phyloP scores from a whole-genome alignment of 1,139 yeast genomes.

The Suhomyces yuchorum region DNA sequence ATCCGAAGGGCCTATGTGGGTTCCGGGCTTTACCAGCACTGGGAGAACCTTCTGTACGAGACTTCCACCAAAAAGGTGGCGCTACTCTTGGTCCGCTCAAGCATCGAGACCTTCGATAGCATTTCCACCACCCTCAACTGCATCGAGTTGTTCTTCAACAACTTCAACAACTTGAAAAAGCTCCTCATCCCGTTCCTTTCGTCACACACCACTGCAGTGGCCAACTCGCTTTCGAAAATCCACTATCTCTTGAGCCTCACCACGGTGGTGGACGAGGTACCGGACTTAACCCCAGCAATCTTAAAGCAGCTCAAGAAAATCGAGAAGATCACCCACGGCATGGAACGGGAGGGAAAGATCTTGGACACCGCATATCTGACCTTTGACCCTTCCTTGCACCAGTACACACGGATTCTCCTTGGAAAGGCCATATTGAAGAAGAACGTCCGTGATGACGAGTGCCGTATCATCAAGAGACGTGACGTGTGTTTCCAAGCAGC shows the following conservation, averaged over 20 bases:
- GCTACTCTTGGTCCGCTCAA: constrained; percentile 23
- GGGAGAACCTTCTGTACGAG: constrained; percentile 37
- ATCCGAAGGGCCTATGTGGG: constrained; percentile 1
- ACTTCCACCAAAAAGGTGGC: constrained; percentile 26
- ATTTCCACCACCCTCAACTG: constrained; percentile 30
- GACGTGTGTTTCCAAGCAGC: constrained; percentile 47
- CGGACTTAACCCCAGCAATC: constrained; percentile 25
- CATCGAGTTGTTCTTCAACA: constrained; percentile 39
- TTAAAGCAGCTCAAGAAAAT: constrained; percentile 36
- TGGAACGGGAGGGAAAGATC: constrained; percentile 37
- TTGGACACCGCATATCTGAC: constrained; percentile 31
- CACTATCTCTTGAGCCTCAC: constrained; percentile 28
- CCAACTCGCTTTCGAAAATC: constrained; percentile 29
- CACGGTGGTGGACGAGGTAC: constrained; percentile 34
- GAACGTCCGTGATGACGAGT: constrained; percentile 32
- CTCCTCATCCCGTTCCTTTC: constrained; percentile 39
- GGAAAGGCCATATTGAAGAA: constrained; percentile 48
- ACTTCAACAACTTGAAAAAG: constrained; percentile 43
- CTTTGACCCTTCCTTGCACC: constrained; percentile 39
- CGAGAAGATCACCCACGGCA: constrained; percentile 41
- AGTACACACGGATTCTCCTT: constrained; percentile 41
- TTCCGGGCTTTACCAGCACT: constrained; percentile 13
- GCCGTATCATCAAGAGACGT: constrained; percentile 41
- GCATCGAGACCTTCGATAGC: constrained; percentile 26
- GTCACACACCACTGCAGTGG: constrained; percentile 33